A percentile compares a stretch with the other conserved stretches of the same genome.
Conservation (phyloP, 768 basidiomycete species). For the Trametes sanguinea region DNA sequence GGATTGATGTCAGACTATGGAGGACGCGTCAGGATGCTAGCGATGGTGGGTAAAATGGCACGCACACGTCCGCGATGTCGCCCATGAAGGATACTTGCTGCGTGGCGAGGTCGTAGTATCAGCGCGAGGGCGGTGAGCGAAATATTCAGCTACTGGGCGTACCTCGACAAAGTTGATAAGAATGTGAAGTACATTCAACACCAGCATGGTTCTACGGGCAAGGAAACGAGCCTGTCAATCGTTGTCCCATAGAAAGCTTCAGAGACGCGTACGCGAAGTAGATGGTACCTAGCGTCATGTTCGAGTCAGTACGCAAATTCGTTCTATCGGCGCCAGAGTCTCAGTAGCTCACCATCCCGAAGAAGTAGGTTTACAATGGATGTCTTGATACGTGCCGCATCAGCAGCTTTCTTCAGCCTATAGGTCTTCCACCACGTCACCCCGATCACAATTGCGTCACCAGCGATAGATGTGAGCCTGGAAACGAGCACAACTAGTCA, state of each 20-base stretch:
- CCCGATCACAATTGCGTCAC: conserved; percentile 7
- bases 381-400: not conserved
- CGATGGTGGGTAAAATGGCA: too few species aligned
- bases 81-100: conserved; percentile 8
- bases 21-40: too few species aligned
- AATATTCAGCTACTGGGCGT: not conserved
- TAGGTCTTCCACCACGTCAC: conserved; percentile 21
- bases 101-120: too few species aligned
- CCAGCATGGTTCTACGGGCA: not conserved
- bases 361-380: conserved; percentile 5
- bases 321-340: not conserved
- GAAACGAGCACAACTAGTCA: conserved; percentile 1
- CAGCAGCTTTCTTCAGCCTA: conserved; percentile 4
- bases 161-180: conserved; percentile 2
- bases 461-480: conserved; percentile 1
- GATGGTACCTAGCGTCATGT: not conserved
- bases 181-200: conserved; percentile 10
- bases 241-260: too few species aligned
- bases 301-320: not conserved
- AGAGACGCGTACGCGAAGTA: conserved; percentile 1
- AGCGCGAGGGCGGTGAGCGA: too few species aligned
- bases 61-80: conserved; percentile 1
- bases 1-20: not conserved
- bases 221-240: too few species aligned
- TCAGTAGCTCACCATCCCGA: conserved; percentile 1